Evolutionary conservation across 352 stramenopile genomes (phyloP).

Genomic region (Phytophthora pisi): DNA sequence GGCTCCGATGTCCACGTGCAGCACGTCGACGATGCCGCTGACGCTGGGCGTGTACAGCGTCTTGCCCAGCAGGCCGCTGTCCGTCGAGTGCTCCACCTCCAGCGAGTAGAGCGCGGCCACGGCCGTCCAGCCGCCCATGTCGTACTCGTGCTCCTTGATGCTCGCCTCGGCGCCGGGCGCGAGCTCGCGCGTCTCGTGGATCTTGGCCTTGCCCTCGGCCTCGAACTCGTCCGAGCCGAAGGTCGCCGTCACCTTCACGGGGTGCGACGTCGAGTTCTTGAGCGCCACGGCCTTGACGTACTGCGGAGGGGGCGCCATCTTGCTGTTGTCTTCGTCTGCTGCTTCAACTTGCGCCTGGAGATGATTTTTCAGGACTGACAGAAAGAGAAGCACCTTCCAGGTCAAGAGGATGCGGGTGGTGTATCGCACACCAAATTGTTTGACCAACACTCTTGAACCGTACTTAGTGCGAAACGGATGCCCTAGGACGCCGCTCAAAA

Average conservation of each 20-base stretch:
- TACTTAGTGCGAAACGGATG: conserved; percentile 14
- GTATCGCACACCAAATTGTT: conserved; percentile 18
- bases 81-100: conserved; percentile 50
- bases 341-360: conserved; percentile 31
- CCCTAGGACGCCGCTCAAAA: conserved; percentile 16
- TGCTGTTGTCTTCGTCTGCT: not conserved
- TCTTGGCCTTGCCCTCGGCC: conserved; percentile 69
- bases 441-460: conserved; percentile 22
- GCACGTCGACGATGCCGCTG: conserved; percentile 56
- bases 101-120: conserved; percentile 64
- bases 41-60: conserved; percentile 63
- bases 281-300: conserved; percentile 80
- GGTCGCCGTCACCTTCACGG: conserved; percentile 58
- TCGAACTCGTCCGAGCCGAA: conserved; percentile 80
- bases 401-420: conserved; percentile 19
- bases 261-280: conserved; percentile 68
- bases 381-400: not conserved
- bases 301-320: conserved; percentile 57
- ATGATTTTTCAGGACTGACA: conserved; percentile 20
- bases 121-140: conserved; percentile 82
- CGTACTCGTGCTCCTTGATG: conserved; percentile 71
- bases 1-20: conserved; percentile 66
- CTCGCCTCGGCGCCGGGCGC: conserved; percentile 40
- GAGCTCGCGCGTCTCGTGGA: conserved; percentile 59
- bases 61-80: conserved; percentile 34